Evolutionary conservation across 345 rosid species (phyloP).

Genomic region (Anacardium occidentale): DNA sequence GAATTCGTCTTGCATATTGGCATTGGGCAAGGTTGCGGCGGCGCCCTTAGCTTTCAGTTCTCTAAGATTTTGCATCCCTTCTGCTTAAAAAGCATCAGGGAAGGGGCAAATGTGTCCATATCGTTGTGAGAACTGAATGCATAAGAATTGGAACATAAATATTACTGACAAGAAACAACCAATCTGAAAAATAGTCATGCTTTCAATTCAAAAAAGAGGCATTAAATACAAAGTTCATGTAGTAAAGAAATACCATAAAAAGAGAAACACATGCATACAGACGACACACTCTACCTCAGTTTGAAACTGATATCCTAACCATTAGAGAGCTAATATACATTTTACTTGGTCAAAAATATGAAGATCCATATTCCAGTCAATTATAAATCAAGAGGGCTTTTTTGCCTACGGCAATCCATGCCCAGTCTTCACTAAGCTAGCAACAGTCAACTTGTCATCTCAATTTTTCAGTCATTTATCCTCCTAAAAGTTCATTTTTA

Average conservation of each 20-base stretch:
- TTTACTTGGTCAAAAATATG: background rate
- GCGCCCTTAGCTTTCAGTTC: too few relatives aligned
- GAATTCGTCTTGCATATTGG: background rate
- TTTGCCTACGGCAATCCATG: background rate
- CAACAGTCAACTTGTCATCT: background rate
- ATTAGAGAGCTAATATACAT: background rate
- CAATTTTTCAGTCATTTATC: background rate
- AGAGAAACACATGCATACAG: too few relatives aligned
- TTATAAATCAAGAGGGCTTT: background rate
- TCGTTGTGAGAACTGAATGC: background rate
- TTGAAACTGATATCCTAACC: background rate
- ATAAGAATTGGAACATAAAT: background rate
- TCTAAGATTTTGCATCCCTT: background rate
- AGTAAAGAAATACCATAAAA: background rate
- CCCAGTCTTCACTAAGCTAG: background rate
- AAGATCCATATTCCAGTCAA: background rate
- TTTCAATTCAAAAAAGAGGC: background rate
- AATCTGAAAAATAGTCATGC: background rate
- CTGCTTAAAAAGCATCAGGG: background rate
- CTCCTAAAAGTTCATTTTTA: background rate
- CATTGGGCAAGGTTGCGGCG: background rate
- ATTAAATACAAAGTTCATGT: background rate
- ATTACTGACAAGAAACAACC: background rate
- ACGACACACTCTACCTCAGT: background rate
- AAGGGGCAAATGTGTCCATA: background rate